Conservation (phyloP, 352 stramenopile species). For the Phytopythium aichiense region DNA sequence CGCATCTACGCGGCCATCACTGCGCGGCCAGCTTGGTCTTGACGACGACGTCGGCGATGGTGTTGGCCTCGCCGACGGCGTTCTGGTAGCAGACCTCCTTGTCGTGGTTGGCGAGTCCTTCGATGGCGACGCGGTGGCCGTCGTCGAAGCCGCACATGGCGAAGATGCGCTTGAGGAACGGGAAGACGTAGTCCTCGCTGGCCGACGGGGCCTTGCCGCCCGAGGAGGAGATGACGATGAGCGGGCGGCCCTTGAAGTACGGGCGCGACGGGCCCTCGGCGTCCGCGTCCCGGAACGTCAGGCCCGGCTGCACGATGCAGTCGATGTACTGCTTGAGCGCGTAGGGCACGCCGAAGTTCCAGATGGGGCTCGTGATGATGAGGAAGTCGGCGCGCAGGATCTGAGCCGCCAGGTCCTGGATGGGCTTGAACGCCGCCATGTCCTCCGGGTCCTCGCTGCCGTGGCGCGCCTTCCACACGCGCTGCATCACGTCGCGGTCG, state of each 20-base stretch:
- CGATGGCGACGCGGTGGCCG: conserved; percentile 56
- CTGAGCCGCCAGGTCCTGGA: conserved; percentile 58
- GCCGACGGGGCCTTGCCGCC: conserved; percentile 52
- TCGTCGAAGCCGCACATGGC: conserved; percentile 75
- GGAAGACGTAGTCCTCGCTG: conserved; percentile 65
- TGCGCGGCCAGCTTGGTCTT: conserved; percentile 7
- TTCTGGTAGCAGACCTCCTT: conserved; percentile 62
- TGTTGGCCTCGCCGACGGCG: conserved; percentile 47
- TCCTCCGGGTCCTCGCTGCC: conserved; percentile 51
- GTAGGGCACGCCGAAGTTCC: conserved; percentile 78
- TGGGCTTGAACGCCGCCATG: conserved; percentile 54
- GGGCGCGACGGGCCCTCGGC: conserved; percentile 47
- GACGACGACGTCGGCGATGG: conserved; percentile 55
- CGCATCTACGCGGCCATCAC: neutral
- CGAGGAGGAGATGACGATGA: conserved; percentile 77
- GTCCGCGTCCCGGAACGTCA: conserved; percentile 72
- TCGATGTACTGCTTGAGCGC: conserved; percentile 84
- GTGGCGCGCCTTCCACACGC: conserved; percentile 64
- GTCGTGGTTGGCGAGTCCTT: conserved; percentile 54
- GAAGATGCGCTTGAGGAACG: conserved; percentile 71
- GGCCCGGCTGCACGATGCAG: conserved; percentile 64
- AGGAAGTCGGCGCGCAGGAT: conserved; percentile 70
- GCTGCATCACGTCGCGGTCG: conserved; percentile 63
- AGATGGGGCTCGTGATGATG: conserved; percentile 69
- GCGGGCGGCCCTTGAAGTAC: conserved; percentile 47